Base-by-base conservation (phyloP, 768 basidiomycete genomes). In the Boletus reticuloceps region DNA sequence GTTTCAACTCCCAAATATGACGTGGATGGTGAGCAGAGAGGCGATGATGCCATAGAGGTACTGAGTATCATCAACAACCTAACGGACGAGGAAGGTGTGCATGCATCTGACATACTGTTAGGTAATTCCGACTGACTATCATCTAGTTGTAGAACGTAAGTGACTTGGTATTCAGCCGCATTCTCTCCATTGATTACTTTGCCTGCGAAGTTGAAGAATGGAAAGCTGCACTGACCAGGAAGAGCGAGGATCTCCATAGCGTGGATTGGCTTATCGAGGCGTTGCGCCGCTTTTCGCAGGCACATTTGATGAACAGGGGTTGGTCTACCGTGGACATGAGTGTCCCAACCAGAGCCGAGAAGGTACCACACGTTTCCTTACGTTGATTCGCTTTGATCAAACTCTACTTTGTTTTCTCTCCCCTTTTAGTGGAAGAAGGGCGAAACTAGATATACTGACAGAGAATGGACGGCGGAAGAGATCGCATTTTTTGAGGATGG, bases 251-350 rank as follows among this genome's bases (percentile, higher is more conserved):
- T n/a, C 72, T 77, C 27, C 75, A 73, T 50, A 85, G 75, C 59
- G 84, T 93, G n/a, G 91, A 91, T 70, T 93, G 86, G 85, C 73
- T 92, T 22, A 89, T 86, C 1, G 91, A 94, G 69, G 83, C 82
- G 27, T 76, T 87, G 45, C 82, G 80, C 51, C 84, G 86, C 20
- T 82, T 88, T 60, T 89, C 90, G 9, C 85, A 85, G 37, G 86
- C 89, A 34, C 79, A 83, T 49, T 61, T 81, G 51, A 79, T 80
- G 54, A 80, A 78, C 5, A 77, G 76, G 46, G 80, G 85, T 1
- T 75, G 86, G 56, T 78, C 79, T 22, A 74, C 81, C 13, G 86
- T 90, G 20, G 85, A 77, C 63, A 85, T 89, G 82, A 82, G 80
- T 60, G 74, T 74, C 20, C 72, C 77, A 3, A 75, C 77, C 54